Base-by-base conservation (phyloP, 2,329 filamentous ascomycete species). In the Lachnellula occidentalis region DNA sequence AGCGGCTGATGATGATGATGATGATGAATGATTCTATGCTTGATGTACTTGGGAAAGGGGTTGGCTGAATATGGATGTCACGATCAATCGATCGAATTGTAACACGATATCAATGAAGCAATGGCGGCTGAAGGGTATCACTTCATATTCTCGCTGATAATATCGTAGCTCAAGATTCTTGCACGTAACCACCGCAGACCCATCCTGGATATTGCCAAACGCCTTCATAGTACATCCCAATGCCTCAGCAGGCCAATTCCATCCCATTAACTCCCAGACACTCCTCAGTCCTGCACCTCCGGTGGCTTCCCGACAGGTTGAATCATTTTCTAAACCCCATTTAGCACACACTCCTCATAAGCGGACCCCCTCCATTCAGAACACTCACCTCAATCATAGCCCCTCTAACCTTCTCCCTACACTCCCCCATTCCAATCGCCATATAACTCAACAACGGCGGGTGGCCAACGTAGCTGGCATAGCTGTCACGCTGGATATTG, bases 401-500 rank as follows among this genome's bases (percentile, higher is more conserved):
- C 14, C 87, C 83, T 59, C 91, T 80, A 51, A 94, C 83, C 71
- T 91, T 90, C 71, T 91, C 86, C 55, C 86, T 79, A 5, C 88
- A 81, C 71, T 95, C 90, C 47, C 94, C 94, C 75, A 95, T 84
- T 0, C 92, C 92, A 48, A 97, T 84, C 17, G 88, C 81, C 78
- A 96, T 91, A 72, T 96, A 96, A 39, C 88, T 84, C 15, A 97
- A 78, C 57, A 96, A 78, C 7, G 91, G 88, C 15, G 91, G 88
- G 70, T 99, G 94, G 19, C 94, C 94, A 61, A 94, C 81, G 66
- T 95, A 92, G 59, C 86, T 91, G 19, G 91, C 83, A 70, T 92
- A 92, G 21, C 87, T 95, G 76, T 99, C 94, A 70, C 94, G 91
- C 69, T 91, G 83, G 69, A 97, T 92, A 76, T 97, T 99, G 57